phyloP scores from a whole-genome alignment of 306 rosid species.

The Sicyos edulis region DNA sequence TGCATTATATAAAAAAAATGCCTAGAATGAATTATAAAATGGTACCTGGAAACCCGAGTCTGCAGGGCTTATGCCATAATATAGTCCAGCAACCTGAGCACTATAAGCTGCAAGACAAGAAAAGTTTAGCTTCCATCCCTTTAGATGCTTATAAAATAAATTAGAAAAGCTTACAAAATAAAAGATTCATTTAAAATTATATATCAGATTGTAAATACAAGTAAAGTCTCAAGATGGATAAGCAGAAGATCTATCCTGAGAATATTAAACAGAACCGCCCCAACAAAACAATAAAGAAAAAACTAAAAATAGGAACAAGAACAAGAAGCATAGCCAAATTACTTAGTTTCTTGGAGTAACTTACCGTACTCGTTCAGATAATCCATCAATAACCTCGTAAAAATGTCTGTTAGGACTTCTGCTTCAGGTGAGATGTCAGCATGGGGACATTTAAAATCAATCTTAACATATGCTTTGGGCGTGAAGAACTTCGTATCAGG shows the following conservation, averaged over 20 bases:
- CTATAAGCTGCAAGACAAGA: slow-evolving; percentile 57
- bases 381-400: slow-evolving; percentile 76
- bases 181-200: not conserved
- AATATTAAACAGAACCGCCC: not conserved
- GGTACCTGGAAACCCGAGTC: slow-evolving; percentile 81
- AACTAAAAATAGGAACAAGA: not conserved
- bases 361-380: slow-evolving; percentile 89
- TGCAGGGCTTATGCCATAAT: slow-evolving; percentile 43
- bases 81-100: slow-evolving; percentile 84
- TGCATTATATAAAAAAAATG: not conserved
- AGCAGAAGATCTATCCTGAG: not conserved
- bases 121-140: slow-evolving; percentile 5
- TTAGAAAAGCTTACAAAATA: not conserved
- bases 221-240: not conserved
- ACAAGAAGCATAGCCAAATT: not conserved
- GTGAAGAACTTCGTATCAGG: slow-evolving; percentile 71
- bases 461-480: slow-evolving; percentile 79
- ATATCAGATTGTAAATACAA: not conserved
- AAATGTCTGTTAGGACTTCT: slow-evolving; percentile 55
- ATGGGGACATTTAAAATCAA: slow-evolving; percentile 74
- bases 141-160: not conserved
- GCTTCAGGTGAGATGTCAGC: slow-evolving; percentile 81
- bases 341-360: not conserved
- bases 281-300: not conserved
- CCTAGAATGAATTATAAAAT: not conserved